Conservation (phyloP, 1,139 yeast species). For the Yamadazyma aaseri region DNA sequence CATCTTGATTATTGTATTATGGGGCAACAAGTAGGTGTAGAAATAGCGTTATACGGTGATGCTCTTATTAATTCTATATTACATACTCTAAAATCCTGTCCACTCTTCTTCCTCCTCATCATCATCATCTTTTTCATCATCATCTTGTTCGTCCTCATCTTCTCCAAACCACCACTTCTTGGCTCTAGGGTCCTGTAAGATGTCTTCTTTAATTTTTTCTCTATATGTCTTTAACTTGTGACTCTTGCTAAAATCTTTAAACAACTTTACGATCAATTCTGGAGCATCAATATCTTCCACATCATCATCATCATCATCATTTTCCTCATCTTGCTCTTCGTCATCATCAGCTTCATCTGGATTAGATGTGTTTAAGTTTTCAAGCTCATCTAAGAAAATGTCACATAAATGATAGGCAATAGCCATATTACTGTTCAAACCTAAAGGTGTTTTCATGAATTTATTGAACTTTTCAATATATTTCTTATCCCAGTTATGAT, state of each 20-base stretch:
- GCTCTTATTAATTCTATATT: conserved; percentile 1
- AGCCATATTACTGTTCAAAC: conserved; percentile 63
- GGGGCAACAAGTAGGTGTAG: no score
- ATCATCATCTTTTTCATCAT: conserved; percentile 22
- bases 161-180: conserved; percentile 61
- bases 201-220: conserved; percentile 61
- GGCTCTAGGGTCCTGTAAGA: conserved; percentile 64
- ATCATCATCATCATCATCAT: conserved; percentile 28
- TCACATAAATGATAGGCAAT: conserved; percentile 85
- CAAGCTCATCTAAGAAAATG: conserved; percentile 81
- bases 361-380: not conserved
- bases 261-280: conserved; percentile 53
- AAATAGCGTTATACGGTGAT: no score
- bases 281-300: conserved; percentile 53
- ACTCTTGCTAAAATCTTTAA: conserved; percentile 48
- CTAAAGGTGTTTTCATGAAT: conserved; percentile 46
- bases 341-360: conserved; percentile 28
- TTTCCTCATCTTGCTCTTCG: conserved; percentile 33
- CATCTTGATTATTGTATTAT: no score
- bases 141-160: conserved; percentile 22
- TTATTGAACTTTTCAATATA: conserved; percentile 47
- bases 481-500: conserved; percentile 55
- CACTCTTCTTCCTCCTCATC: conserved; percentile 28
- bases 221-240: conserved; percentile 65
- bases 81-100: conserved; percentile 25